Percentiles rank a stretch among this genome's conserved stretches.
These are phyloP conservation scores for Darksidea phi DNA, from an alignment of 495 filamentous ascomycete species.

Conservation along the genomic window DNA sequence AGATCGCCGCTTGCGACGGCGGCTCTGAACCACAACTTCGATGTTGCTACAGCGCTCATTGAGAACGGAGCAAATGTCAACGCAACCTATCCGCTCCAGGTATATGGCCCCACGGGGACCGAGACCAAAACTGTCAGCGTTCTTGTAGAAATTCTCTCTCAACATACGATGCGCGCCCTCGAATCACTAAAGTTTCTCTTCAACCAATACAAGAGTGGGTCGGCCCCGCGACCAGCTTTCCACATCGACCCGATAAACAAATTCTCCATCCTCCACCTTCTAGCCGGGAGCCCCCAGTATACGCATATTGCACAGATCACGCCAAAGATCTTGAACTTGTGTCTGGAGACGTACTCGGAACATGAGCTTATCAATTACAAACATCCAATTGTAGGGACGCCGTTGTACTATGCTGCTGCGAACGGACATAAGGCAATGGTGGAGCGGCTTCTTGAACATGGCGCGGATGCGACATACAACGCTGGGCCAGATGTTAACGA, in stretches of 20 bases:
- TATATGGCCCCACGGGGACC: background rate
- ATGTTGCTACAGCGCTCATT: background rate
- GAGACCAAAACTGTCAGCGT: background rate
- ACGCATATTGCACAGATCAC: constrained; percentile 7
- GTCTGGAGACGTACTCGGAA: constrained; percentile 1
- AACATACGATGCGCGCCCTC: constrained; percentile 1
- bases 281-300: background rate
- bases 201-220: background rate
- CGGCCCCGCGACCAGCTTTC: background rate
- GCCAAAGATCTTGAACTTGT: constrained; percentile 1
- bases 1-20: constrained; percentile 2
- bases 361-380: background rate
- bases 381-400: constrained; percentile 2
- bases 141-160: background rate
- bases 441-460: background rate
- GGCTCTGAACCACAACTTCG: constrained; percentile 5
- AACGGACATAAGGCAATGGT: constrained; percentile 12
- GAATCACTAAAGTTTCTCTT: constrained; percentile 11
- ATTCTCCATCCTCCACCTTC: background rate
- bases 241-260: background rate
- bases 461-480: background rate
- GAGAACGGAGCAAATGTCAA: constrained; percentile 8
- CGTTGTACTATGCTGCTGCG: constrained; percentile 4
- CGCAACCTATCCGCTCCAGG: background rate
- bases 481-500: background rate